Base-by-base conservation (phyloP, 1,284 basidiomycete genomes). In the Cryptococcus floricola region DNA sequence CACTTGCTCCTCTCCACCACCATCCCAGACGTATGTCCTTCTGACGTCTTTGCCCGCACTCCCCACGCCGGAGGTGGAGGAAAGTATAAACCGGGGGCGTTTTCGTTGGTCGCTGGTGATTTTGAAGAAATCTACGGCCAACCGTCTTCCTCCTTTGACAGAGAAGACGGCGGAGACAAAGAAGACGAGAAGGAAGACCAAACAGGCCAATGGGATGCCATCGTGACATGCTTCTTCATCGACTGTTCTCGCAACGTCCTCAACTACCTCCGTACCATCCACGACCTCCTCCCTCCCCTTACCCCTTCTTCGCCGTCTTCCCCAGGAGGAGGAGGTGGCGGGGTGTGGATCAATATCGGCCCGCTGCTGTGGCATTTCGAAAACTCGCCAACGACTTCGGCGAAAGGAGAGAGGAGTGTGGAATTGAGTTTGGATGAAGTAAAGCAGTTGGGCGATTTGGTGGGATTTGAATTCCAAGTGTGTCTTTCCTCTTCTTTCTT, bases 281-380 rank as follows among this genome's bases (percentile, higher is more conserved):
- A 92, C 71, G 80, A 80, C 4, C 84, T 93, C 31, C 81, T 96
- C 10, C 84, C 85, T 2, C 31, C 31, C 2, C 10, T 10, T 31
- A 19, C 19, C 19, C 19, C 19, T 19, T 19, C 19, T 19, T 19
- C 19, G 19, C 19, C 19, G 1, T 19, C 19, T 19, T 19, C 19
- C 19, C 19, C 19, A 2, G 19, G 19, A 19, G 19, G 19, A n/a
- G 43, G 12, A n/a, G 86, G 87, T 0, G 89, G 87, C 27, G 93
- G 92, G 1, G 82, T 92, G 7, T 95, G 91, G 91, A 88, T 95
- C 65, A 97, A 96, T 70, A 78, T 93, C 7, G 92, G 95, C 1
- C 96, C 95, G 0, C 78, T 97, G 1, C 78, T 98, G 28, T 99
- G 95, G 94, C 94, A 98, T 73, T 97, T 87, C 78, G 93, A 97